phyloP scores from a whole-genome alignment of 1,284 basidiomycete genomes.

The Rhodotorula sp. region DNA sequence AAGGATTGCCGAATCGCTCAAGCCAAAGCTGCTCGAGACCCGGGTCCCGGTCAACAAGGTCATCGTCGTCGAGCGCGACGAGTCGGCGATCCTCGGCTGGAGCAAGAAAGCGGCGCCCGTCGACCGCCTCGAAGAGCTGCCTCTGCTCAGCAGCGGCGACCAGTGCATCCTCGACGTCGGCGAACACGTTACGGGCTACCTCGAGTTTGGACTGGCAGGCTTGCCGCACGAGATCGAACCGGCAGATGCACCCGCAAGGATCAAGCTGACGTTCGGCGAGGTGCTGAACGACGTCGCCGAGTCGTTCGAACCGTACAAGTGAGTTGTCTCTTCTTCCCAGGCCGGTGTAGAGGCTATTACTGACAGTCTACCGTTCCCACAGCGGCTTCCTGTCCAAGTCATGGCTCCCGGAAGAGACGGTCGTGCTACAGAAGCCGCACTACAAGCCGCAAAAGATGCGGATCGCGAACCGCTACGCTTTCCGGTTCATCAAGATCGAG shows the following conservation, averaged over 20 bases:
- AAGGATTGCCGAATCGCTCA: conserved; percentile 33
- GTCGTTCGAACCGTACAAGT: conserved; percentile 48
- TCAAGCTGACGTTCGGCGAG: conserved; percentile 36
- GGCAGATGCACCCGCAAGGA: conserved; percentile 35
- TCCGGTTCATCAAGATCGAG: conserved; percentile 43
- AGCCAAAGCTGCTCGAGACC: conserved; percentile 28
- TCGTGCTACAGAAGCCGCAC: conserved; percentile 18
- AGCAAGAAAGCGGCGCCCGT: conserved; percentile 8
- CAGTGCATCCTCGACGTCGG: conserved; percentile 32
- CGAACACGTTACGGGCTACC: conserved; percentile 24
- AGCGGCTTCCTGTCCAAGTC: conserved; percentile 38
- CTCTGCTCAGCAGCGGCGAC: conserved; percentile 17
- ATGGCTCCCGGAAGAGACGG: conserved; percentile 41
- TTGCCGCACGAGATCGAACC: conserved; percentile 28
- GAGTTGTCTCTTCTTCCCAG: conserved; percentile 40
- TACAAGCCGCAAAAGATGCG: background rate
- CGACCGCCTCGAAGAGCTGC: background rate
- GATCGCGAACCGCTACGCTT: conserved; percentile 39
- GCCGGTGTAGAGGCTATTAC: too few relatives aligned
- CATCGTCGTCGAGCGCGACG: conserved; percentile 30
- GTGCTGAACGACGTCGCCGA: conserved; percentile 41
- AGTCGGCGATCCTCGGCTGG: conserved; percentile 31
- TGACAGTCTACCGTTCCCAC: background rate
- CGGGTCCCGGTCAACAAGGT: conserved; percentile 7
- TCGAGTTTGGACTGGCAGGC: conserved; percentile 32